These are phyloP conservation scores for Nepenthes gracilis DNA, from an alignment of 148 eudicot genomes.

Conservation along the genomic window DNA sequence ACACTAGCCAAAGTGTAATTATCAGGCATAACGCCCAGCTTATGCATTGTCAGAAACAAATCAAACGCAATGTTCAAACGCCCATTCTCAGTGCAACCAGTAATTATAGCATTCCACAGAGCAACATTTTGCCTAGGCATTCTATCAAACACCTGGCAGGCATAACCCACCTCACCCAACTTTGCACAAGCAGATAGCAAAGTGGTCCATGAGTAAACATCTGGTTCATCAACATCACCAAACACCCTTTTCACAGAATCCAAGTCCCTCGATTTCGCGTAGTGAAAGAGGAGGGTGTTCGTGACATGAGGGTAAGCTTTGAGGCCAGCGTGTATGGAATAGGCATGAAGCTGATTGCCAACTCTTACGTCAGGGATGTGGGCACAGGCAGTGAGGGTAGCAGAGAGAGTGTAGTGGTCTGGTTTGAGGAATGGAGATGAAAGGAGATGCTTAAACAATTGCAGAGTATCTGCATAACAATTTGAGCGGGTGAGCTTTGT, in stretches of 20 bases:
- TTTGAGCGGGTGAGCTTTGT: slow-evolving; percentile 33
- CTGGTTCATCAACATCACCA: slow-evolving; percentile 43
- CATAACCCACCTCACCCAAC: slow-evolving; percentile 43
- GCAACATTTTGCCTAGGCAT: slow-evolving; percentile 43
- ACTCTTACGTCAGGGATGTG: slow-evolving; percentile 12
- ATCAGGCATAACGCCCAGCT: slow-evolving; percentile 46
- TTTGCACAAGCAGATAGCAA: slow-evolving; percentile 58
- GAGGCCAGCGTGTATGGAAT: slow-evolving; percentile 38
- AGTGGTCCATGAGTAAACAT: slow-evolving; percentile 76
- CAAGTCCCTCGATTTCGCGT: slow-evolving; percentile 42
- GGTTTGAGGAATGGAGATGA: slow-evolving; percentile 41
- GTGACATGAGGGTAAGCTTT: slow-evolving; percentile 38
- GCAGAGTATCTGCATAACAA: slow-evolving; percentile 29
- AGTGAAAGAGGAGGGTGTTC: slow-evolving; percentile 50
- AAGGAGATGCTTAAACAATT: slow-evolving; percentile 45
- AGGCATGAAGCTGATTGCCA: slow-evolving; percentile 56
- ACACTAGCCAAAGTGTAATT: slow-evolving; percentile 63
- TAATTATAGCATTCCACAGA: slow-evolving; percentile 73
- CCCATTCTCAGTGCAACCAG: slow-evolving; percentile 54
- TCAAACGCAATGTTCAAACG: slow-evolving; percentile 23
- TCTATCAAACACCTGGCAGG: slow-evolving; percentile 45
- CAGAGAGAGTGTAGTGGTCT: slow-evolving; percentile 65
- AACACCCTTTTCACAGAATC: slow-evolving; percentile 36
- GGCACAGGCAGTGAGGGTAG: slow-evolving; percentile 53
- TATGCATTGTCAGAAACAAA: slow-evolving; percentile 49